These are phyloP conservation scores for Linum tenue DNA, from an alignment of 345 rosid genomes.

Conservation along the genomic window DNA sequence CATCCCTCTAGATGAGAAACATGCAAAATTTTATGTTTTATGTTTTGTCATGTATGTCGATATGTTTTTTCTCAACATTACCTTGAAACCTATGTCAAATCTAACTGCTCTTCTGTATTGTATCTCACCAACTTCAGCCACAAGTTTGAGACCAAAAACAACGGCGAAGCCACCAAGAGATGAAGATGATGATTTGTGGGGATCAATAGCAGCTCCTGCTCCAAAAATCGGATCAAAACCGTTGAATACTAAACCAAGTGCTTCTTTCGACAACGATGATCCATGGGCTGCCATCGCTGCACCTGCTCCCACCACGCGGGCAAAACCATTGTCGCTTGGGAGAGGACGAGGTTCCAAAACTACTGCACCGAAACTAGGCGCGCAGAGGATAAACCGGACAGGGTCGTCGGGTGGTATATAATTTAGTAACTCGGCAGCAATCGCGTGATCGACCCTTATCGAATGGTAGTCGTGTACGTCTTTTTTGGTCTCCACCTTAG, in stretches of 20 bases:
- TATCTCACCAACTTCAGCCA: conserved; percentile 26
- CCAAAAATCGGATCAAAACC: conserved; percentile 64
- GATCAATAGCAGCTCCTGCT: conserved; percentile 80
- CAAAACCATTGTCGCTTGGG: conserved; percentile 60
- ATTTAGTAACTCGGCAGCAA: no score
- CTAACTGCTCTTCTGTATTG: not conserved
- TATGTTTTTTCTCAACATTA: no score
- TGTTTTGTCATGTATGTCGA: no score
- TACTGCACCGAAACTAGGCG: conserved; percentile 62
- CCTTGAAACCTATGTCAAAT: no score
- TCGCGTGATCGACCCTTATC: not conserved
- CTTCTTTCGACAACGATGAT: conserved; percentile 53
- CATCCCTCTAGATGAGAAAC: no score
- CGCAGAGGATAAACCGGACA: conserved; percentile 85
- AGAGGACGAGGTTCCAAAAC: conserved; percentile 73
- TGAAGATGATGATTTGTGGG: conserved; percentile 92
- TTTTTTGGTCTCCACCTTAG: not conserved
- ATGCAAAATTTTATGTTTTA: no score
- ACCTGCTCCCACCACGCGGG: conserved; percentile 76
- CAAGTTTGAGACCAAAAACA: conserved; percentile 51
- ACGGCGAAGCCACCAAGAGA: conserved; percentile 35
- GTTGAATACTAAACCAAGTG: conserved; percentile 47
- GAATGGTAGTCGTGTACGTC: not conserved
- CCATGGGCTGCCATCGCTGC: conserved; percentile 98
- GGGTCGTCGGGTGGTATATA: conserved; percentile 26